Evolutionary conservation across 1,284 basidiomycete genomes (phyloP).

Genomic region (Sporisorium iseilematis-ciliati): DNA sequence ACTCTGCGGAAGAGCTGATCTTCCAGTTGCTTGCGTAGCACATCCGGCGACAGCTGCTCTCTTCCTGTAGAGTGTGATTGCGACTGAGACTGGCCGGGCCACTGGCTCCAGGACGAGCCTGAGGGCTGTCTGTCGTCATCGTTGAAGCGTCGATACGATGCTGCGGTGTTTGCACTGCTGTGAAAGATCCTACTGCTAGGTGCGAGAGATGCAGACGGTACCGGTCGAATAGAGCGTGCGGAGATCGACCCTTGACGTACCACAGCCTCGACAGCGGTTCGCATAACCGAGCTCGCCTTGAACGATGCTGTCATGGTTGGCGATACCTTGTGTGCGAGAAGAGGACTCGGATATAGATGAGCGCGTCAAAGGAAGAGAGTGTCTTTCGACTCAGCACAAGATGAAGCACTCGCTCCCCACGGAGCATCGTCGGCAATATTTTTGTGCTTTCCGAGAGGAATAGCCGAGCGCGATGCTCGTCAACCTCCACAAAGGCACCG

Average conservation of each 20-base stretch:
- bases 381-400: neutral
- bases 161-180: neutral
- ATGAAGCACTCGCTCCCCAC: neutral
- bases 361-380: neutral
- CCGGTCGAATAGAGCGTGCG: neutral
- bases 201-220: neutral
- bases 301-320: conserved; percentile 13
- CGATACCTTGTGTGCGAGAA: no score
- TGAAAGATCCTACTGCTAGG: neutral
- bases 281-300: neutral
- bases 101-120: neutral
- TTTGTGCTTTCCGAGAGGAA: neutral
- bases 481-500: conserved; percentile 1
- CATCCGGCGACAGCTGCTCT: conserved; percentile 31
- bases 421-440: neutral
- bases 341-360: neutral
- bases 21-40: conserved; percentile 33
- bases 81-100: conserved; percentile 5
- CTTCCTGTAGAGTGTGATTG: conserved; percentile 12
- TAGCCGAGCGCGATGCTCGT: no score
- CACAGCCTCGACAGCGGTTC: conserved; percentile 5
- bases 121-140: neutral
- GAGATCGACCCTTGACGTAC: neutral
- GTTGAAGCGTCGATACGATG: conserved; percentile 11
- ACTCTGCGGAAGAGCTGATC: conserved; percentile 40